Base-by-base conservation (phyloP, 371 early-diverging fungal species). In the Apophysomyces elegans region DNA sequence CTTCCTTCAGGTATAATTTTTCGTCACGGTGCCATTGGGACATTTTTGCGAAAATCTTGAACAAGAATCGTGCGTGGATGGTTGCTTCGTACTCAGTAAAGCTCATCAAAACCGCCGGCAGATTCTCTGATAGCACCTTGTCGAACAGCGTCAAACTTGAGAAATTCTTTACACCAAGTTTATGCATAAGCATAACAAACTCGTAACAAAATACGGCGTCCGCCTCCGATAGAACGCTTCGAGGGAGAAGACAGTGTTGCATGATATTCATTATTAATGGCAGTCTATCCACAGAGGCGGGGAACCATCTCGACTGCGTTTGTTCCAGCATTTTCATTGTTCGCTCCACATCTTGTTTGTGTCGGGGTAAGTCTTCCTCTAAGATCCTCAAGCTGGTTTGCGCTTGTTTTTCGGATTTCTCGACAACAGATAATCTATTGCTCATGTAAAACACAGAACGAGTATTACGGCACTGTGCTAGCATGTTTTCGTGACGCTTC, bases 141-240 rank as follows among this genome's bases (percentile, higher is more conserved):
- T 95, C 95, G 64, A 91, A 93, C 5, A 95, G 77, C 1, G 91
- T 87, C 32, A 95, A 66, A 9, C 90, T 91, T 1, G 93, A 91
- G 54, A 96, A 90, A 64, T 92, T 91, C 59, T 81, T 79, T 0
- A 90, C 90, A 9, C 91, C 91, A 38, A 95, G 70, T 13, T 75
- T 77, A 66, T 96, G 96, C 86, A 95, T 84, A 62, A 90, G 62
- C 70, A 88, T 79, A 21, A 93, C 75, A 66, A 96, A 93, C 75
- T 92, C 91, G 43, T 91, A 93, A 61, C 92, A 92, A 69, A 85
- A 97, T 4, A 88, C 78, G 2, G 97, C 95, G 73, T 97, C 96
- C 0, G 86, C 74, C 14, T 87, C 88, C 1, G 95, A 94, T 7
- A 89, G 77, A 41, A 88, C 65, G 45, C 88, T 83, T n/a, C 97